These are phyloP conservation scores for Phytopythium vexans DNA, from an alignment of 352 stramenopile species.

Conservation along the genomic window DNA sequence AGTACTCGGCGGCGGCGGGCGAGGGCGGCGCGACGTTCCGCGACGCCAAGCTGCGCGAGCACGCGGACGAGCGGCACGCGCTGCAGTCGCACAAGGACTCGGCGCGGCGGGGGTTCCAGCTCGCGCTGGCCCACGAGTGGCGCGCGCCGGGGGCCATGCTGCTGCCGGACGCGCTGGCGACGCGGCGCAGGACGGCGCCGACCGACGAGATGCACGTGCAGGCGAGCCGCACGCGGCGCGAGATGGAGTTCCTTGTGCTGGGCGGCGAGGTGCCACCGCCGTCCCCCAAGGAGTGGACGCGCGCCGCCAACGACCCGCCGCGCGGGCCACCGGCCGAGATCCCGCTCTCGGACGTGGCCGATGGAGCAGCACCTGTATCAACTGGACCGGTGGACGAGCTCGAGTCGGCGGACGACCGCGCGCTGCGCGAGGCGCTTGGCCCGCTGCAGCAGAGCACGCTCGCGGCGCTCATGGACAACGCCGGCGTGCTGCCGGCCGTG, in stretches of 20 bases:
- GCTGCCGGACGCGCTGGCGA: slow-evolving; percentile 54
- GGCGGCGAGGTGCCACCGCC: slow-evolving; percentile 72
- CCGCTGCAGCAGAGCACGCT: slow-evolving; percentile 75
- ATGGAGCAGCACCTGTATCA: slow-evolving; percentile 2
- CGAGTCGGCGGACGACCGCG: slow-evolving; percentile 55
- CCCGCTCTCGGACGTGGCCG: slow-evolving; percentile 61
- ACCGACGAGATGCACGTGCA: slow-evolving; percentile 72
- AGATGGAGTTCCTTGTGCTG: slow-evolving; percentile 83
- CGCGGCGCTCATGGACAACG: slow-evolving; percentile 64
- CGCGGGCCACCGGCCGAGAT: slow-evolving; percentile 58
- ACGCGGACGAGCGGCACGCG: slow-evolving; percentile 66
- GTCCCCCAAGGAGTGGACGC: slow-evolving; percentile 79
- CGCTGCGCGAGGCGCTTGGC: slow-evolving; percentile 60
- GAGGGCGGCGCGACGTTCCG: slow-evolving; percentile 63
- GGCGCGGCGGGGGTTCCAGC: slow-evolving; percentile 36
- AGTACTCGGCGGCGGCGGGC: slow-evolving; percentile 47
- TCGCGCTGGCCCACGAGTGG: slow-evolving; percentile 61
- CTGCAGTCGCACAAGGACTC: slow-evolving; percentile 65
- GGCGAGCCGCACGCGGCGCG: slow-evolving; percentile 59
- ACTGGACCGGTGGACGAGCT: slow-evolving; percentile 6
- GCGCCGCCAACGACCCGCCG: slow-evolving; percentile 49
- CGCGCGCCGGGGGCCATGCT: slow-evolving; percentile 52
- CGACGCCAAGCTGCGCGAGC: slow-evolving; percentile 81
- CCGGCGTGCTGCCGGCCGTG: slow-evolving; percentile 70
- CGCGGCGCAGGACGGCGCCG: slow-evolving; percentile 22